phyloP scores from a whole-genome alignment of 192 early-diverging fungal species.

The Thamnidium elegans region DNA sequence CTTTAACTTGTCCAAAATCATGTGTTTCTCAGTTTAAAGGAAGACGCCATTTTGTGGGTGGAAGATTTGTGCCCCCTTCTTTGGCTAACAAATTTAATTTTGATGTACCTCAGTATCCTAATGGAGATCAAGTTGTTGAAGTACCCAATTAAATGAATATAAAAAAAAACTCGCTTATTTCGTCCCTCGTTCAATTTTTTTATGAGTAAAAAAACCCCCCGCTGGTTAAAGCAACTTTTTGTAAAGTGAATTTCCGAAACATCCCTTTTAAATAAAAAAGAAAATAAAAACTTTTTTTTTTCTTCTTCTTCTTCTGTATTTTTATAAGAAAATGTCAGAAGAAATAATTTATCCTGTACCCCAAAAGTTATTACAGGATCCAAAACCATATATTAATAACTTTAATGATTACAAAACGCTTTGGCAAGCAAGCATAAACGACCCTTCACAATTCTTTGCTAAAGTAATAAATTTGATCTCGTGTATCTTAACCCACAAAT shows the following conservation, averaged over 20 bases:
- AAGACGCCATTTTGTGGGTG: slow-evolving; percentile 78
- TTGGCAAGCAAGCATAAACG: slow-evolving; percentile 74
- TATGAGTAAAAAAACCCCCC: not conserved
- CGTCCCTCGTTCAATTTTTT: too few relatives aligned
- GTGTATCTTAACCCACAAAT: not conserved
- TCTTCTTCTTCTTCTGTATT: not conserved
- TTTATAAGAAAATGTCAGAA: not conserved
- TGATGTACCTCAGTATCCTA: slow-evolving; percentile 68
- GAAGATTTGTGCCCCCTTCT: slow-evolving; percentile 80
- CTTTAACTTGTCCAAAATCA: slow-evolving; percentile 88
- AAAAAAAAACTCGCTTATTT: not conserved
- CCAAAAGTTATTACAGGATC: slow-evolving; percentile 17
- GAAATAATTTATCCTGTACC: slow-evolving; percentile 13
- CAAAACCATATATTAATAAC: slow-evolving; percentile 68
- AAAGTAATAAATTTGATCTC: slow-evolving; percentile 1
- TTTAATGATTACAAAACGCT: slow-evolving; percentile 76
- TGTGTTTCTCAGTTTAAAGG: slow-evolving; percentile 72
- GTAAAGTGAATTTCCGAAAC: too few relatives aligned
- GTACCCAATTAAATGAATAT: slow-evolving; percentile 24
- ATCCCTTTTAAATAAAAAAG: not conserved
- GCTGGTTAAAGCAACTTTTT: too few relatives aligned
- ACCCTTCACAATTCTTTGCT: slow-evolving; percentile 65
- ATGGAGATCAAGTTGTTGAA: slow-evolving; percentile 67
- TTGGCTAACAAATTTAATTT: slow-evolving; percentile 67
- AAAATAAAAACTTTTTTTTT: not conserved